A percentile compares a stretch with the other conserved stretches of the same genome.
phyloP scores from a whole-genome alignment of 2,329 filamentous ascomycete genomes.

The Penicillium sp. region DNA sequence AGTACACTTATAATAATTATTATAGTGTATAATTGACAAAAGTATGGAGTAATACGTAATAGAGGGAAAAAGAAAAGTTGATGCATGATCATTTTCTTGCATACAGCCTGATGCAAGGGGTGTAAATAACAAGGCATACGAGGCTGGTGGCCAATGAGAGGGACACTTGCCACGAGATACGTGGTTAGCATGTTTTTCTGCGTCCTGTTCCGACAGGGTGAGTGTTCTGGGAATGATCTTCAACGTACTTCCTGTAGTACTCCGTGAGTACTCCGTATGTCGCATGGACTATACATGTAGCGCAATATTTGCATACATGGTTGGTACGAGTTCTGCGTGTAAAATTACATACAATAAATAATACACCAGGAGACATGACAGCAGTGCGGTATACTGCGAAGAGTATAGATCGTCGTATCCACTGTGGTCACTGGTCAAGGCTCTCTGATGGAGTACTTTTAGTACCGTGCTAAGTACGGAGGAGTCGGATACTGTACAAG shows the following conservation, averaged over 20 bases:
- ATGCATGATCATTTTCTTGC: neutral
- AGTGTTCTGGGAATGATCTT: neutral
- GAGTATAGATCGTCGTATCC: neutral
- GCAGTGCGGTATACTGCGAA: neutral
- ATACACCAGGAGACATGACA: neutral
- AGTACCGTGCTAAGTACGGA: neutral
- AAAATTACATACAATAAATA: neutral
- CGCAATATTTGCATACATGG: neutral
- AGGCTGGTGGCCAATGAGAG: neutral
- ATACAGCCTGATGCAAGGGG: neutral
- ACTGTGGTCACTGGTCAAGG: neutral
- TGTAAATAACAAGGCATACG: neutral
- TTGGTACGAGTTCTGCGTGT: neutral
- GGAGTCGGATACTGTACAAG: too few relatives aligned
- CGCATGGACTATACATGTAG: neutral
- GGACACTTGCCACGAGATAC: neutral
- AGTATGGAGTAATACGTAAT: neutral
- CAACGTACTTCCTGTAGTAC: neutral
- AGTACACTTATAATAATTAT: too few relatives aligned
- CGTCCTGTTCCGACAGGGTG: too few relatives aligned
- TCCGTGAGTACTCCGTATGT: too few relatives aligned
- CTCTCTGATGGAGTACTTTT: neutral
- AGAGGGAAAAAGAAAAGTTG: neutral
- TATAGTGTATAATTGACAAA: neutral
- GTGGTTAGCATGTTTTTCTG: neutral